These are phyloP conservation scores for Yamadazyma nakazawae DNA, from an alignment of 805 yeast genomes.

Conservation along the genomic window DNA sequence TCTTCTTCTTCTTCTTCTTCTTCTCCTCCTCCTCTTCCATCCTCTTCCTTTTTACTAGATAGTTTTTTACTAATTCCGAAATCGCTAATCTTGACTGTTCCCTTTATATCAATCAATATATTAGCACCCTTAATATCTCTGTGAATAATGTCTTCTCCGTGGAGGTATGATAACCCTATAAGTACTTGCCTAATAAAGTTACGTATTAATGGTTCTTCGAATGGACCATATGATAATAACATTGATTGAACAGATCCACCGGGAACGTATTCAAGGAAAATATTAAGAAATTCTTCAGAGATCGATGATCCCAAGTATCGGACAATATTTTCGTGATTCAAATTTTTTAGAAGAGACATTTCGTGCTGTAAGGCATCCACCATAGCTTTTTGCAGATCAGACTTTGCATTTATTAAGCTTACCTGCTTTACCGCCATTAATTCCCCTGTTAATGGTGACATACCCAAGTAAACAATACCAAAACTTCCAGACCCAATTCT, in stretches of 20 bases:
- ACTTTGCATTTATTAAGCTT: conserved; percentile 50
- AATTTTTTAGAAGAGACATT: conserved; percentile 68
- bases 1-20: not conserved
- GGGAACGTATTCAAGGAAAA: conserved; percentile 65
- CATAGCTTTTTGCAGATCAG: conserved; percentile 46
- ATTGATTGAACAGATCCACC: conserved; percentile 59
- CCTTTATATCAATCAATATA: conserved; percentile 74
- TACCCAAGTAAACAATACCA: conserved; percentile 89
- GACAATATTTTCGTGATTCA: conserved; percentile 90
- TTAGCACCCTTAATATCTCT: conserved; percentile 90
- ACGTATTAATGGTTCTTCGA: conserved; percentile 71
- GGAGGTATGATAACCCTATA: conserved; percentile 71
- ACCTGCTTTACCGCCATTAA: conserved; percentile 97
- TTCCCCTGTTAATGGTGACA: conserved; percentile 90
- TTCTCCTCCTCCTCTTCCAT: not conserved
- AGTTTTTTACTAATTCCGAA: conserved; percentile 69
- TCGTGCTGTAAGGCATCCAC: conserved; percentile 81
- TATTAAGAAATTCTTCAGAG: conserved; percentile 68
- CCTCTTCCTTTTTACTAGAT: conserved; percentile 8
- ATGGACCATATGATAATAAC: conserved; percentile 71
- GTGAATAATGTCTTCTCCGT: conserved; percentile 73
- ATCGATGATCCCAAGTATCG: conserved; percentile 86
- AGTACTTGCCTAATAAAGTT: conserved; percentile 74
- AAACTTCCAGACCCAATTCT: conserved; percentile 92
- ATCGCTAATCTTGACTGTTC: conserved; percentile 80